These are phyloP conservation scores for Coelastrella sp. DNA, from an alignment of 139 green algal species.

Conservation along the genomic window DNA sequence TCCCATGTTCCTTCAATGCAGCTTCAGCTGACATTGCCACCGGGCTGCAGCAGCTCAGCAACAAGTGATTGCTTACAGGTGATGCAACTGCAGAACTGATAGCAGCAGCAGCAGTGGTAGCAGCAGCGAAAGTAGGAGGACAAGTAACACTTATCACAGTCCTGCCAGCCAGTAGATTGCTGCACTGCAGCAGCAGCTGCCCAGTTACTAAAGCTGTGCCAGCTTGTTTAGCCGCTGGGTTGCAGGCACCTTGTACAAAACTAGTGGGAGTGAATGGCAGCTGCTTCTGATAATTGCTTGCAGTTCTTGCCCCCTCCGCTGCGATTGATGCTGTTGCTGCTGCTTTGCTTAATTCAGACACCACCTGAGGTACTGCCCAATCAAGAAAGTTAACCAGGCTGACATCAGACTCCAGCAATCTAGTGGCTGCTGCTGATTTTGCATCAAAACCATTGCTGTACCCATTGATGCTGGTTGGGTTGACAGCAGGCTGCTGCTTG, in stretches of 20 bases:
- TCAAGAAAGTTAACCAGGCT: slow-evolving; percentile 53
- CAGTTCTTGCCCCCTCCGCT: slow-evolving; percentile 21
- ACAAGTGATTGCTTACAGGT: background rate
- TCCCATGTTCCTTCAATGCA: slow-evolving; percentile 49
- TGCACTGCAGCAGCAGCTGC: background rate
- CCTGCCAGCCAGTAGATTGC: background rate
- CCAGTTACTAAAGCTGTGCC: background rate
- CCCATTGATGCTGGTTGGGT: too few species aligned
- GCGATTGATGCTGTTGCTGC: slow-evolving; percentile 13
- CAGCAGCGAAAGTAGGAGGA: background rate
- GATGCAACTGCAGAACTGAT: background rate
- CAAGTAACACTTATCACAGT: background rate
- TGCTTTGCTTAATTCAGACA: slow-evolving; percentile 58
- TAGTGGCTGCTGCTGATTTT: slow-evolving; percentile 18
- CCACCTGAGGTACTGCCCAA: slow-evolving; percentile 59
- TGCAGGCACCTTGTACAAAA: too few species aligned
- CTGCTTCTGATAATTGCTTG: background rate
- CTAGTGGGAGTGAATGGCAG: too few species aligned
- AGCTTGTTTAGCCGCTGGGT: too few species aligned
- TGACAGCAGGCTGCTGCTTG: too few species aligned
- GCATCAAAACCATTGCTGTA: too few species aligned
- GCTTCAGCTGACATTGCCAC: background rate
- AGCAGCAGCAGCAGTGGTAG: slow-evolving; percentile 14
- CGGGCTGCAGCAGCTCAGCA: background rate
- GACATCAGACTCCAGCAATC: background rate